Conservation (phyloP, 805 yeast species). For the Myxozyma mucilagina region DNA sequence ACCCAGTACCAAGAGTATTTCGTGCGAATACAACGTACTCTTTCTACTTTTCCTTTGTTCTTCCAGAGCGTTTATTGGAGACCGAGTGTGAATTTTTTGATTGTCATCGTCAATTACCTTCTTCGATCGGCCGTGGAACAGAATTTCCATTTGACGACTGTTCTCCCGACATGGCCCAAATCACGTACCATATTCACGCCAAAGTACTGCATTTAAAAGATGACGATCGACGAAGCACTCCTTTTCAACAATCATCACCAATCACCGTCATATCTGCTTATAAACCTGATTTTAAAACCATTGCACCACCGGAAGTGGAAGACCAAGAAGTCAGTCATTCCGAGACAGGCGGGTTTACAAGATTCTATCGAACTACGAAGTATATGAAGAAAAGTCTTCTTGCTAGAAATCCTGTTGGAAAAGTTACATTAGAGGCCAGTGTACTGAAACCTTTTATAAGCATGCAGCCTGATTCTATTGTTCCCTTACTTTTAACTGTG, state of each 20-base stretch:
- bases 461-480: not conserved
- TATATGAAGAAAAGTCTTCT: constrained; percentile 6
- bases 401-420: constrained; percentile 4
- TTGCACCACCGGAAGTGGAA: constrained; percentile 11
- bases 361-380: constrained; percentile 20
- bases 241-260: not conserved
- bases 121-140: constrained; percentile 18
- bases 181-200: constrained; percentile 15
- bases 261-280: constrained; percentile 20
- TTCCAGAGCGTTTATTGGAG: constrained; percentile 26
- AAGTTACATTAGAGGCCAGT: constrained; percentile 17
- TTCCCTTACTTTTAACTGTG: constrained; percentile 14
- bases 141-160: constrained; percentile 15
- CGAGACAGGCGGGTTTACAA: constrained; percentile 12
- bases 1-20: constrained; percentile 4
- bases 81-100: constrained; percentile 15
- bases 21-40: constrained; percentile 15
- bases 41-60: constrained; percentile 22
- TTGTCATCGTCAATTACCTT: constrained; percentile 21
- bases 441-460: constrained; percentile 17
- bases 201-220: not conserved
- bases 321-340: constrained; percentile 10
- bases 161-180: constrained; percentile 27
- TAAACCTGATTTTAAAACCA: constrained; percentile 7
- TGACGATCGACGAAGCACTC: constrained; percentile 1